Base-by-base conservation (phyloP, 441 rosid genomes). In the Adansonia rubrostipa region DNA sequence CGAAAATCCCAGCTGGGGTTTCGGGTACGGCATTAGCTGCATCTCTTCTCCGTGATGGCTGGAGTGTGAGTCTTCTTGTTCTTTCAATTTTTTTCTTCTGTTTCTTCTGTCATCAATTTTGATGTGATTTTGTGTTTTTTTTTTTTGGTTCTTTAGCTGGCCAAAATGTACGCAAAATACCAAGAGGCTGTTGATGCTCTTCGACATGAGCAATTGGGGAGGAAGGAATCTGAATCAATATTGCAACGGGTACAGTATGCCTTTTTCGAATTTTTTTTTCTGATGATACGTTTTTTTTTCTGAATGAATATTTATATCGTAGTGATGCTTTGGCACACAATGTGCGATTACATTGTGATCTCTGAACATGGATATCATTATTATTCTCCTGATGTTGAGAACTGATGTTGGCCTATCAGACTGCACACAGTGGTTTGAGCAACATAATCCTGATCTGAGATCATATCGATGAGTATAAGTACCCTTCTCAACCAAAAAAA, bases 181-280 rank as follows among this genome's bases (percentile, higher is more conserved):
- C 99, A 96, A 86, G 99, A 96, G 88, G 98, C 98, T 53, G 88
- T 92, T 80, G 99, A 96, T 92, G 98, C 99, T 54, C 72, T 91
- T 82, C 91, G 95, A 77, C 99, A 96, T 84, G 99, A 96, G 83
- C 98, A 92, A 80, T 82, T 96, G 82, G 99, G 99, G 75, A 89
- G 98, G 84, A 94, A 89, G 87, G 99, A 96, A 81, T 87, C 98
- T 36, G 99, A 96, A 89, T 87, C 91, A 57, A 84, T 93, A 68
- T 85, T 96, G 63, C 99, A 96, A 80, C 90, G 98, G 90, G 99
- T 96, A 90, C 77, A 79, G 54, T 28, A 53, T 83, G 62, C 58
- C 76, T 42, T 71, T 82, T 65, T 42, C 40, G 6, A 14, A 56
- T 48, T 1, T 65, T 58, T 9, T 58, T 64, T 54, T 70, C 1